A percentile compares a stretch with the other conserved stretches of the same genome.
Conservation (phyloP, 768 basidiomycete genomes). For the Termitomyces sp. region DNA sequence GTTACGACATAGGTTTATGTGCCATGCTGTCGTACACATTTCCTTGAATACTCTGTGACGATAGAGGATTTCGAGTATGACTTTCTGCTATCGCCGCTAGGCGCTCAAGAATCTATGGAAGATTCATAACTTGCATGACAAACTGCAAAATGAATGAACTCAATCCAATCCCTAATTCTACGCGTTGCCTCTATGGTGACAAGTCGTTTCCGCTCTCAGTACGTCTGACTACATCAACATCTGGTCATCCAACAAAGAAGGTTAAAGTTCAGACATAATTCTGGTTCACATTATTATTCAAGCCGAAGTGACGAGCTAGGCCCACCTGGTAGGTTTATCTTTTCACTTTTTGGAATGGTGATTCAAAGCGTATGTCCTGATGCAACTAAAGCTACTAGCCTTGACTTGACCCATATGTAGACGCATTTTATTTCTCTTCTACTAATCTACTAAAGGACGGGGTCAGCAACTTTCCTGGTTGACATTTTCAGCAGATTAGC, state of each 20-base stretch:
- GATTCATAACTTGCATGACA: too few species aligned
- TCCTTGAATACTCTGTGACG: too few species aligned
- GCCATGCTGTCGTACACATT: too few species aligned
- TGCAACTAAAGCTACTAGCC: too few species aligned
- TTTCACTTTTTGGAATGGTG: background rate
- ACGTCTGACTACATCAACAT: background rate
- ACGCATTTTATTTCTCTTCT: too few species aligned
- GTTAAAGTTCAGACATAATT: too few species aligned
- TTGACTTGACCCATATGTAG: too few species aligned
- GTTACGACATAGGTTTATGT: background rate
- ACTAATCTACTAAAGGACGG: too few species aligned
- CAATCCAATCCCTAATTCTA: too few species aligned
- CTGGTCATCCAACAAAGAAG: background rate
- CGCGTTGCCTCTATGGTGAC: background rate
- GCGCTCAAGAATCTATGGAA: background rate
- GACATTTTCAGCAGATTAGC: background rate
- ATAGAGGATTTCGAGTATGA: background rate
- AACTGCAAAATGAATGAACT: too few species aligned
- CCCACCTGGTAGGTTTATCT: background rate
- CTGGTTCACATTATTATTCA: background rate
- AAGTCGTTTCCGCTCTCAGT: too few species aligned
- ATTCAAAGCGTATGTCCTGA: background rate
- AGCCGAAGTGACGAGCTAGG: background rate
- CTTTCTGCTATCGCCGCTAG: background rate
- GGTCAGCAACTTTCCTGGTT: too few species aligned